Percentiles rank a stretch among this genome's conserved stretches.
These are phyloP conservation scores for Calonectria ilicicola DNA, from an alignment of 2,329 filamentous ascomycete species.

Conservation along the genomic window DNA sequence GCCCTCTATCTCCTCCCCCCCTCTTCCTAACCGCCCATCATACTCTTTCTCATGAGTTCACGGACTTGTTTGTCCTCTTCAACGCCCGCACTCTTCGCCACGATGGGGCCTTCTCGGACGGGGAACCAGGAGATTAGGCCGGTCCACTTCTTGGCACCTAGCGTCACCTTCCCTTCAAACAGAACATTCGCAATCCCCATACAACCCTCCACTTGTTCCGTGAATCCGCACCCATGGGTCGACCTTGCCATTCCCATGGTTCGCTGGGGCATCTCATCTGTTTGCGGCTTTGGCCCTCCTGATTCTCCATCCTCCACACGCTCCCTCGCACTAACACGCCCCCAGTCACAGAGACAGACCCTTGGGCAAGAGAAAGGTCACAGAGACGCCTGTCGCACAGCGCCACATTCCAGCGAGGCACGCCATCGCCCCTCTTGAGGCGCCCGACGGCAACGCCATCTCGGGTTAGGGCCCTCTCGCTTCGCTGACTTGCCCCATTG, in stretches of 20 bases:
- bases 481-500: conserved; percentile 22
- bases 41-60: conserved; percentile 17
- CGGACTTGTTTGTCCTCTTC: conserved; percentile 9
- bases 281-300: conserved; percentile 2
- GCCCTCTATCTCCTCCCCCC: conserved; percentile 5
- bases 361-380: not conserved
- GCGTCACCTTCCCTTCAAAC: conserved; percentile 5
- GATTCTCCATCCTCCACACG: not conserved
- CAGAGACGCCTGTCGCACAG: conserved; percentile 20
- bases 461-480: conserved; percentile 35
- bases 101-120: conserved; percentile 15
- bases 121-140: conserved; percentile 25
- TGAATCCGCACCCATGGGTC: conserved; percentile 19
- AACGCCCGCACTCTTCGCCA: conserved; percentile 21
- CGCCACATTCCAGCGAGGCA: conserved; percentile 39
- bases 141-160: conserved; percentile 18
- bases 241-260: conserved; percentile 4
- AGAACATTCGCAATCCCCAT: conserved; percentile 9
- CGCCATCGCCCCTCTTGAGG: conserved; percentile 36
- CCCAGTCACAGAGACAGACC: not conserved
- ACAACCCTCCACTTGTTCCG: conserved; percentile 2
- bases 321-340: not conserved
- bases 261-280: conserved; percentile 2
- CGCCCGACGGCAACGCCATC: conserved; percentile 40
- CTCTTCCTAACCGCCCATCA: conserved; percentile 3